These are phyloP conservation scores for Synchytrium microbalum DNA, from an alignment of 371 early-diverging fungal genomes.

Conservation along the genomic window DNA sequence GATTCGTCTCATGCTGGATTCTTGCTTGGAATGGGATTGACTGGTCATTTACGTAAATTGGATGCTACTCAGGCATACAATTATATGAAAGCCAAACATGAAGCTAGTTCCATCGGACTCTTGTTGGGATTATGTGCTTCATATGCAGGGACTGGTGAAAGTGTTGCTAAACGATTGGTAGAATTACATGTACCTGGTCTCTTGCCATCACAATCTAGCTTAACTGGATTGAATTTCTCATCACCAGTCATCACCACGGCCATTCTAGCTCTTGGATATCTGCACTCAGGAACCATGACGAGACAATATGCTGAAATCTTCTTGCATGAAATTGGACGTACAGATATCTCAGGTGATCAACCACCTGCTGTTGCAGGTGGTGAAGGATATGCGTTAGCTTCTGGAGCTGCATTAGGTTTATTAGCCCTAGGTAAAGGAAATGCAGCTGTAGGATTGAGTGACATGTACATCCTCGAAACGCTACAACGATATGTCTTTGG, in stretches of 20 bases:
- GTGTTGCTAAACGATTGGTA: slow-evolving; percentile 53
- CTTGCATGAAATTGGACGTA: slow-evolving; percentile 54
- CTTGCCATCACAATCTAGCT: slow-evolving; percentile 37
- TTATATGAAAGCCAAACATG: slow-evolving; percentile 58
- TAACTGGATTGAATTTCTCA: slow-evolving; percentile 46
- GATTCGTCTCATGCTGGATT: slow-evolving; percentile 69
- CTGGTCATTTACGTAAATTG: slow-evolving; percentile 60
- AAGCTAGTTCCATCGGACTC: slow-evolving; percentile 58
- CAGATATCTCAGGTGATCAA: slow-evolving; percentile 12
- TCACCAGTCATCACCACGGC: slow-evolving; percentile 53
- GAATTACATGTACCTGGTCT: slow-evolving; percentile 65
- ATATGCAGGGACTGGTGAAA: slow-evolving; percentile 57
- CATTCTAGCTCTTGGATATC: slow-evolving; percentile 66
- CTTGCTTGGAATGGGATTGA: slow-evolving; percentile 70
- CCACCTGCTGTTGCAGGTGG: slow-evolving; percentile 13
- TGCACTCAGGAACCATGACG: slow-evolving; percentile 59
- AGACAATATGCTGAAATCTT: slow-evolving; percentile 60
- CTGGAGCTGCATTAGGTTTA: slow-evolving; percentile 77
- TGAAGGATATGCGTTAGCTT: slow-evolving; percentile 22
- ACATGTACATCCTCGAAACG: slow-evolving; percentile 50
- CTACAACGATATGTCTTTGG: slow-evolving; percentile 46
- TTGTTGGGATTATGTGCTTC: slow-evolving; percentile 68
- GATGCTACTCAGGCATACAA: slow-evolving; percentile 51
- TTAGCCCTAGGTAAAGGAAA: slow-evolving; percentile 63
- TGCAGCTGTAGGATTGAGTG: slow-evolving; percentile 41